Evolutionary conservation across 805 yeast species (phyloP).

Genomic region (Teunomyces funiuensis): DNA sequence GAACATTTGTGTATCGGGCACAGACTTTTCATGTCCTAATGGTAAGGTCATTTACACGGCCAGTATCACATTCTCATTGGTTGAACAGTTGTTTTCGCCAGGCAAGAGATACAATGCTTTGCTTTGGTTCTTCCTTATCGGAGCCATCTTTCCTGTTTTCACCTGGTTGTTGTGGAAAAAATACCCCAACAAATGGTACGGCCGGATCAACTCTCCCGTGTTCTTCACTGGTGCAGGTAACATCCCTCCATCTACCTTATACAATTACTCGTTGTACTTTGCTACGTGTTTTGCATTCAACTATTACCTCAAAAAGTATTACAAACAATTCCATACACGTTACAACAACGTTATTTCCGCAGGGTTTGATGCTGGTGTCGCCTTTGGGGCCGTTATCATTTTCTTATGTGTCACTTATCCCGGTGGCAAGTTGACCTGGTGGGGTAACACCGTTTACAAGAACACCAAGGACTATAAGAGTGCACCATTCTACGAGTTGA

Average conservation of each 20-base stretch:
- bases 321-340: constrained; percentile 13
- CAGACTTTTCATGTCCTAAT: constrained; percentile 20
- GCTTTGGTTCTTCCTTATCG: constrained; percentile 35
- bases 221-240: constrained; percentile 17
- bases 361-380: constrained; percentile 17
- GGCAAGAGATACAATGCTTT: constrained; percentile 26
- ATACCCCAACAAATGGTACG: constrained; percentile 16
- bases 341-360: constrained; percentile 16
- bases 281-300: constrained; percentile 15
- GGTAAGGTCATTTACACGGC: constrained; percentile 21
- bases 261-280: constrained; percentile 18
- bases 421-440: constrained; percentile 16
- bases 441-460: constrained; percentile 17
- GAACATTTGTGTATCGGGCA: constrained; percentile 15
- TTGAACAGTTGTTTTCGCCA: constrained; percentile 29
- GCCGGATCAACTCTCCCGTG: constrained; percentile 17
- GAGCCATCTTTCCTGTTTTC: constrained; percentile 26
- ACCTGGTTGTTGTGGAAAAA: constrained; percentile 12
- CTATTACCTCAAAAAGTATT: constrained; percentile 15
- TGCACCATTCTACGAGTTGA: constrained; percentile 12
- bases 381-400: constrained; percentile 39
- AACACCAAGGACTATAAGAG: constrained; percentile 14
- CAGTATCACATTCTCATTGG: constrained; percentile 39
- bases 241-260: constrained; percentile 19
- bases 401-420: constrained; percentile 30